Conservation (phyloP, 306 rosid species). For the Cucurbita pepo region DNA sequence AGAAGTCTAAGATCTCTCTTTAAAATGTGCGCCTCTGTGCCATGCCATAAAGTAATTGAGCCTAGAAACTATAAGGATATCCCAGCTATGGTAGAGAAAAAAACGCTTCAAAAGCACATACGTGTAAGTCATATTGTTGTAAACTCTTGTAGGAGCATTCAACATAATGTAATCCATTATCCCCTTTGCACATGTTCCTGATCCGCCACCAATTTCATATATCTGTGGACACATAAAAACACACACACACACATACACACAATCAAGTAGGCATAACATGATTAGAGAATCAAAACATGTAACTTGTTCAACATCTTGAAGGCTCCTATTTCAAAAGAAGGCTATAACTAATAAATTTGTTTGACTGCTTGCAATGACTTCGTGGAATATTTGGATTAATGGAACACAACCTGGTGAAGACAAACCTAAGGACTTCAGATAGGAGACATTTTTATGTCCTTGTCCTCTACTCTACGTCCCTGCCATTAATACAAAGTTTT, state of each 20-base stretch:
- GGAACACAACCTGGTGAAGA: not conserved
- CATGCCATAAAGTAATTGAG: not conserved
- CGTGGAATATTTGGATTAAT: not conserved
- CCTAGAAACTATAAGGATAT: not conserved
- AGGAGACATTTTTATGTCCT: not conserved
- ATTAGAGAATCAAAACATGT: not conserved
- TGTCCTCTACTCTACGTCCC: not conserved
- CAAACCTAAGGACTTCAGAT: not conserved
- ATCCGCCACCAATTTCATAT: constrained; percentile 99
- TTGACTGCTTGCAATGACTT: not conserved
- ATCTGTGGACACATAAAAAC: constrained; percentile 49
- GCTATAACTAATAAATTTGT: not conserved
- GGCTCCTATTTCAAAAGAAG: not conserved
- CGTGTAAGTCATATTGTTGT: constrained; percentile 79
- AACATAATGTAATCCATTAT: constrained; percentile 92
- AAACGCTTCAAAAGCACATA: constrained; percentile 32
- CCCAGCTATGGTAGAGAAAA: constrained; percentile 9
- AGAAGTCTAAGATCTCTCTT: not conserved
- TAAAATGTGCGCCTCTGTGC: not conserved
- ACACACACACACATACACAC: constrained; percentile 11
- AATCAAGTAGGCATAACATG: not conserved
- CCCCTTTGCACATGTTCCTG: constrained; percentile 97
- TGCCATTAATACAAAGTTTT: not conserved
- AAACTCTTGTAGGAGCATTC: constrained; percentile 84
- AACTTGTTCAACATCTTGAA: not conserved